phyloP scores from a whole-genome alignment of 345 rosid genomes.

The Hirschfeldia incana region DNA sequence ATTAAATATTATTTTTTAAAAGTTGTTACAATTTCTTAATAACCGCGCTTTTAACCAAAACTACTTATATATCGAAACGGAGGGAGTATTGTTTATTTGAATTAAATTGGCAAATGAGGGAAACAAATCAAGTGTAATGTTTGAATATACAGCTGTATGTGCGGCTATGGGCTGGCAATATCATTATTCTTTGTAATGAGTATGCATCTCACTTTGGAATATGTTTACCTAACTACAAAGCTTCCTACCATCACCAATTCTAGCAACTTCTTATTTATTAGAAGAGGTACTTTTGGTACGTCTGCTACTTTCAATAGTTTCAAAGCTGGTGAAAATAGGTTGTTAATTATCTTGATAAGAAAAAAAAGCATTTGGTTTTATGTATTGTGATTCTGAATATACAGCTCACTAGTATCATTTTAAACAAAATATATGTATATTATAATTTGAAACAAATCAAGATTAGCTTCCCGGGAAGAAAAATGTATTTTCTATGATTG shows the following conservation, averaged over 20 bases:
- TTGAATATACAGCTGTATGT: constrained; percentile 35
- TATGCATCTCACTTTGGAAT: constrained; percentile 25
- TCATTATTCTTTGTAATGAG: constrained; percentile 29
- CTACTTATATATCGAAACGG: too few relatives aligned
- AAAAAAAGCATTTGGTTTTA: background rate
- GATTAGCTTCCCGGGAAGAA: background rate
- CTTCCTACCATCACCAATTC: constrained; percentile 24
- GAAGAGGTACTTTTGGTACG: constrained; percentile 9
- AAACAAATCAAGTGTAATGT: background rate
- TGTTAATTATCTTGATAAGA: background rate
- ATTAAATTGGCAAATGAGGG: background rate
- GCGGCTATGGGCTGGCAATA: constrained; percentile 24
- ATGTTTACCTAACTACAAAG: constrained; percentile 21
- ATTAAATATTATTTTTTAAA: too few relatives aligned
- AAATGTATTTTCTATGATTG: background rate
- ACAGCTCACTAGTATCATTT: background rate
- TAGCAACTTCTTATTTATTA: constrained; percentile 16
- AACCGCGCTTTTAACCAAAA: too few relatives aligned
- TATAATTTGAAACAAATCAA: background rate
- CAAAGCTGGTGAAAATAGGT: constrained; percentile 8
- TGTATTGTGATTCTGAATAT: constrained; percentile 5
- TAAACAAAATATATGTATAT: background rate
- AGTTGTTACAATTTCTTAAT: too few relatives aligned
- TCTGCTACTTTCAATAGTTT: constrained; percentile 18
- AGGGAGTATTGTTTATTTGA: background rate